phyloP scores from a whole-genome alignment of 768 basidiomycete genomes.

The Boletus coccyginus region DNA sequence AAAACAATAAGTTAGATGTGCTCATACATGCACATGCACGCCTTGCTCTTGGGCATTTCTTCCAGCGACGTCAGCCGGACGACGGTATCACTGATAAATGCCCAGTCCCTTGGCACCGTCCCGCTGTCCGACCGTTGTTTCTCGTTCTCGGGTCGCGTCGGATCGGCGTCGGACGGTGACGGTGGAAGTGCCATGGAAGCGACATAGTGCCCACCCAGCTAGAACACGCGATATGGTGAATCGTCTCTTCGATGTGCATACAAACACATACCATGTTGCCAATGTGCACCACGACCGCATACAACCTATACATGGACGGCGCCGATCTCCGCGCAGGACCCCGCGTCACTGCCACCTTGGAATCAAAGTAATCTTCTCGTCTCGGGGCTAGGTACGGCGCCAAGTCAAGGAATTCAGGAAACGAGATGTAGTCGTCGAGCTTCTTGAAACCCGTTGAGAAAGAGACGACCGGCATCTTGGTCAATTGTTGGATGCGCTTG shows the following conservation, averaged over 20 bases:
- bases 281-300: slow-evolving; percentile 83
- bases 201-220: slow-evolving; percentile 90
- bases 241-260: not conserved
- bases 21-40: slow-evolving; percentile 94
- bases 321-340: slow-evolving; percentile 27
- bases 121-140: slow-evolving; percentile 2
- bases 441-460: slow-evolving; percentile 82
- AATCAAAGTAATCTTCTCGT: slow-evolving; percentile 65
- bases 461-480: slow-evolving; percentile 57
- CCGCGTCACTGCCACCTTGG: slow-evolving; percentile 24
- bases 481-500: slow-evolving; percentile 89
- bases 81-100: slow-evolving; percentile 86
- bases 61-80: slow-evolving; percentile 81
- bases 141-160: not conserved
- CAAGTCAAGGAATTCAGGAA: slow-evolving; percentile 84
- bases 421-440: slow-evolving; percentile 82
- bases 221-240: not conserved
- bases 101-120: slow-evolving; percentile 61
- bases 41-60: slow-evolving; percentile 87
- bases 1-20: slow-evolving; percentile 43
- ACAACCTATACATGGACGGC: slow-evolving; percentile 65
- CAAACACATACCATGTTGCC: slow-evolving; percentile 71
- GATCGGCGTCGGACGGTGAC: slow-evolving; percentile 8
- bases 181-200: slow-evolving; percentile 76
- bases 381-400: slow-evolving; percentile 83